These are phyloP conservation scores for Colletotrichum sojae DNA, from an alignment of 2,329 filamentous ascomycete species.

Conservation along the genomic window DNA sequence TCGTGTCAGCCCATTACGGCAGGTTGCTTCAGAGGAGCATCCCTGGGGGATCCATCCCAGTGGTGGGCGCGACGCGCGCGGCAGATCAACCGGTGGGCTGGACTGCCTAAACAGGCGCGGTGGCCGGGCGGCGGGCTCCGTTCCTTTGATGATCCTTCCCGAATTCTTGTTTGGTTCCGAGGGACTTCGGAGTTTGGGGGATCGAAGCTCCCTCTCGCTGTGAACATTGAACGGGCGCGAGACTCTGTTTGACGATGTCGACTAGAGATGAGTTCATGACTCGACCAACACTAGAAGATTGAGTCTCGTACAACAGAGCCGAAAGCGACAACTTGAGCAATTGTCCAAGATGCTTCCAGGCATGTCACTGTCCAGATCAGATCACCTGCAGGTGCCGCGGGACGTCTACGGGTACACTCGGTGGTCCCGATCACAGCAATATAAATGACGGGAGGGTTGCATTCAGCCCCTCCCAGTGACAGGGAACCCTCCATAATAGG, in stretches of 20 bases:
- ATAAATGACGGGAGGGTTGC: constrained; percentile 9
- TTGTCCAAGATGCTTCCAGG: not conserved
- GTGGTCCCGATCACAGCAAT: constrained; percentile 24
- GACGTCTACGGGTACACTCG: constrained; percentile 15
- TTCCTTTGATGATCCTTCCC: constrained; percentile 25
- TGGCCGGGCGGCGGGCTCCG: constrained; percentile 27
- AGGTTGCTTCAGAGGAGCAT: constrained; percentile 23
- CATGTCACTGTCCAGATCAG: constrained; percentile 9
- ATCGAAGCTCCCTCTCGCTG: no score
- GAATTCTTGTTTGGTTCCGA: not conserved
- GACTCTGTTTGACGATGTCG: no score
- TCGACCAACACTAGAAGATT: not conserved
- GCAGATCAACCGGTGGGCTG: constrained; percentile 31
- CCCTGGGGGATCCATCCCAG: not conserved
- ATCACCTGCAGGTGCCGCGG: constrained; percentile 23
- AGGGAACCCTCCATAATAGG: constrained; percentile 16
- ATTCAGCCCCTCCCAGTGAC: constrained; percentile 4
- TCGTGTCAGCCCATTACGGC: constrained; percentile 33
- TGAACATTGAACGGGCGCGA: no score
- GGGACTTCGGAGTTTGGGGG: no score
- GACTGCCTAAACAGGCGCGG: constrained; percentile 31
- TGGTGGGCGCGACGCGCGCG: constrained; percentile 30
- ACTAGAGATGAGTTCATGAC: not conserved
- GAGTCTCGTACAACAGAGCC: no score
- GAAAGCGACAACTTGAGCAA: no score